Conservation (phyloP, 2,329 filamentous ascomycete species). For the Stachybotrys chartarum region DNA sequence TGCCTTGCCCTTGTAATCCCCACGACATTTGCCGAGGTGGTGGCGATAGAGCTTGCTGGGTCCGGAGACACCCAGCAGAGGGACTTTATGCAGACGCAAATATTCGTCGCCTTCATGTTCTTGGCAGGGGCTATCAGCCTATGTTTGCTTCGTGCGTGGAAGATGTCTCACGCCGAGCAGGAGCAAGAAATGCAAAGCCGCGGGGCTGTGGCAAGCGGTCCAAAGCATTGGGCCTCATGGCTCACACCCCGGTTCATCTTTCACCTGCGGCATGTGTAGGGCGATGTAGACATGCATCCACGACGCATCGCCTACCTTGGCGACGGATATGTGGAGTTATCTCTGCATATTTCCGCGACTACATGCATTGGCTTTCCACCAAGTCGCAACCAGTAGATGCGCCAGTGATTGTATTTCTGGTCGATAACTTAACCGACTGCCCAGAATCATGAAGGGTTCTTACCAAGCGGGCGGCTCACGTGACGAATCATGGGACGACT, state of each 20-base stretch:
- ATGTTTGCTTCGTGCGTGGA: conserved; percentile 52
- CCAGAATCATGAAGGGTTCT: no score
- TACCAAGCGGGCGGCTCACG: no score
- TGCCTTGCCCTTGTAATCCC: conserved; percentile 52
- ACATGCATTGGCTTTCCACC: no score
- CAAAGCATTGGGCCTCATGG: conserved; percentile 6
- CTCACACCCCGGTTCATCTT: conserved; percentile 8
- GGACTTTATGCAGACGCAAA: conserved; percentile 48
- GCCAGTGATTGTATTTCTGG: no score
- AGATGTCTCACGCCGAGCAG: conserved; percentile 31
- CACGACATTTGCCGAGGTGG: conserved; percentile 41
- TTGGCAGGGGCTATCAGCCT: conserved; percentile 45
- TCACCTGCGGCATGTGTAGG: conserved; percentile 5
- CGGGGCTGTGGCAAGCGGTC: not conserved
- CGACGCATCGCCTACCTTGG: no score
- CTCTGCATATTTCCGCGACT: no score
- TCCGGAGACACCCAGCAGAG: conserved; percentile 25
- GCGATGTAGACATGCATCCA: no score
- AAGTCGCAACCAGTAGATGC: no score
- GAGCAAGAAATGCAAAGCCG: not conserved
- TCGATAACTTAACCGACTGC: no score
- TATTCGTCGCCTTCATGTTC: conserved; percentile 57
- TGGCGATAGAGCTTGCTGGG: conserved; percentile 42
- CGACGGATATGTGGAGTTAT: no score
- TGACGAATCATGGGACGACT: no score